Conservation (phyloP, 2,329 filamentous ascomycete species). For the Ophiocordyceps robertsii region DNA sequence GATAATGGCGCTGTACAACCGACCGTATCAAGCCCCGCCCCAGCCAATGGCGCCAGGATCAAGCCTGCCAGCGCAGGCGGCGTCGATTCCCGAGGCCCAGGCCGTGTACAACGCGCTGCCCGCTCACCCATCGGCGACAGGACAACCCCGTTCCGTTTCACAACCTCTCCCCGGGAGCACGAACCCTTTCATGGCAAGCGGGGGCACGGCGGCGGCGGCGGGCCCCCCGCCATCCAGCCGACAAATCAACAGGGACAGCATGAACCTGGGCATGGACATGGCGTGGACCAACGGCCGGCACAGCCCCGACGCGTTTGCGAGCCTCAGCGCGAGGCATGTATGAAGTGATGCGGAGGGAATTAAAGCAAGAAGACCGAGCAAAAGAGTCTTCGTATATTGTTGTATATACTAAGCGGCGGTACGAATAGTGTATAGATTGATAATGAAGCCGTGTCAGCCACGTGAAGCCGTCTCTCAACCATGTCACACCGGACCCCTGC, state of each 20-base stretch:
- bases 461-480: not conserved
- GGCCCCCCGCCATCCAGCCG: constrained; percentile 27
- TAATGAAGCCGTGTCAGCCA: not conserved
- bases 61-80: constrained; percentile 12
- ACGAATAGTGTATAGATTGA: not conserved
- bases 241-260: constrained; percentile 52
- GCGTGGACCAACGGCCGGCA: constrained; percentile 58
- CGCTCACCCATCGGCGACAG: constrained; percentile 10
- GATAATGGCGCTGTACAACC: constrained; percentile 63
- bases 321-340: constrained; percentile 49
- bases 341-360: constrained; percentile 11
- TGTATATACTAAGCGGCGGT: not conserved
- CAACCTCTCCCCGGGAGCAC: constrained; percentile 28
- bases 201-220: constrained; percentile 12
- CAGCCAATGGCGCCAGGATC: constrained; percentile 16
- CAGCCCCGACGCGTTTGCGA: constrained; percentile 69
- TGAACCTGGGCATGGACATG: constrained; percentile 50
- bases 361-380: too few relatives aligned
- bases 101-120: constrained; percentile 8
- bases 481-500: not conserved
- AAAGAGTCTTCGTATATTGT: not conserved
- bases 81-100: constrained; percentile 17
- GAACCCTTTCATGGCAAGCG: constrained; percentile 42
- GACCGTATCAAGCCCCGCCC: constrained; percentile 37
- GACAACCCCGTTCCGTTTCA: constrained; percentile 15